A percentile compares a stretch with the other conserved stretches of the same genome.
Evolutionary conservation across 2,329 filamentous ascomycete genomes (phyloP).

Genomic region (Clarireedia sp.): DNA sequence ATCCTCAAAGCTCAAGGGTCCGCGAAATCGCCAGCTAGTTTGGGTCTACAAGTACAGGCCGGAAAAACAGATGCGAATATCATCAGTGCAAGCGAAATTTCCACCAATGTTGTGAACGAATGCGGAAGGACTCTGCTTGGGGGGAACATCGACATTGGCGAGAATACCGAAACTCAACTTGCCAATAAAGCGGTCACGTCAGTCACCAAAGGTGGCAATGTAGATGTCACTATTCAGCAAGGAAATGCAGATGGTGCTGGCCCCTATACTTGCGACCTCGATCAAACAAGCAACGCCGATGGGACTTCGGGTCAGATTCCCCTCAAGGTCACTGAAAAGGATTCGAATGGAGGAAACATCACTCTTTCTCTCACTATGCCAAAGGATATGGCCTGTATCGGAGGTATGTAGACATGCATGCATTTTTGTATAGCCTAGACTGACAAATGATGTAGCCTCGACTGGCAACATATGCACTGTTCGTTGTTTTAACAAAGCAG

Average conservation of each 20-base stretch:
- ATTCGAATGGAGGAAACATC: slow-evolving; percentile 28
- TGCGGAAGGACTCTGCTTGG: slow-evolving; percentile 54
- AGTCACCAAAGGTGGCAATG: slow-evolving; percentile 37
- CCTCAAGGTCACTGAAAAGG: neutral
- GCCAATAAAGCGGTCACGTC: slow-evolving; percentile 39
- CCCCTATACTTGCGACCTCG: slow-evolving; percentile 47
- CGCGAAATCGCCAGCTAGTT: slow-evolving; percentile 10
- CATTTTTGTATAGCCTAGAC: neutral
- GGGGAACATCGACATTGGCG: slow-evolving; percentile 55
- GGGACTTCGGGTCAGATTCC: neutral
- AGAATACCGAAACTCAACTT: slow-evolving; percentile 46
- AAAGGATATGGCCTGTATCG: slow-evolving; percentile 39
- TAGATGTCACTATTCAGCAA: slow-evolving; percentile 46
- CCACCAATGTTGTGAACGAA: slow-evolving; percentile 45
- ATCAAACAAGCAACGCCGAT: slow-evolving; percentile 33
- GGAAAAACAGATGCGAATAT: slow-evolving; percentile 57
- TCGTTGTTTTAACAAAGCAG: slow-evolving; percentile 50
- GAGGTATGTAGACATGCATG: slow-evolving; percentile 33
- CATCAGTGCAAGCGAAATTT: slow-evolving; percentile 50
- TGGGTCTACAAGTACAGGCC: slow-evolving; percentile 55
- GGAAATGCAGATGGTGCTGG: slow-evolving; percentile 46
- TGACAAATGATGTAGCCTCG: slow-evolving; percentile 22
- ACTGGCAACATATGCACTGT: slow-evolving; percentile 53
- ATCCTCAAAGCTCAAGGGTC: slow-evolving; percentile 8
- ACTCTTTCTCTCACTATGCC: slow-evolving; percentile 43